These are phyloP conservation scores for Taphrina deformans DNA, from an alignment of 1,139 yeast species.

Conservation along the genomic window DNA sequence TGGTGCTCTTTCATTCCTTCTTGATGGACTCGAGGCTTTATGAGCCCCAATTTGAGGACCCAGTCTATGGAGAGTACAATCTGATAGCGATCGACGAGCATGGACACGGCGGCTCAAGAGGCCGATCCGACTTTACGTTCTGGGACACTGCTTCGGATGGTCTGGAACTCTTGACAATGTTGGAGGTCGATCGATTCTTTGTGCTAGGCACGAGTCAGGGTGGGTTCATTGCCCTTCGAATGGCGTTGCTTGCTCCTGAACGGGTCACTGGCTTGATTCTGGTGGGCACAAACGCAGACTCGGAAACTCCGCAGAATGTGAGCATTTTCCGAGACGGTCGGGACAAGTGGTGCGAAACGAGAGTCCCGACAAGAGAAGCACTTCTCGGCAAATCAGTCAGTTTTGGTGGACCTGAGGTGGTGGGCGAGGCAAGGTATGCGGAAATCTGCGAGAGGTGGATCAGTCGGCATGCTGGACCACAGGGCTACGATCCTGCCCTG, in stretches of 20 bases:
- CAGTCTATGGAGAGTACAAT: conserved; percentile 8
- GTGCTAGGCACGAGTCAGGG: conserved; percentile 30
- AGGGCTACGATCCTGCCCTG: conserved; percentile 13
- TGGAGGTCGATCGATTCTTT: background rate
- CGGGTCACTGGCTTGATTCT: conserved; percentile 7
- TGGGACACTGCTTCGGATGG: conserved; percentile 23
- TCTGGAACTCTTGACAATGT: background rate
- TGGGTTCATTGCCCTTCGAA: conserved; percentile 20
- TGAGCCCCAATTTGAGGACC: conserved; percentile 9
- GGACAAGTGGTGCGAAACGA: conserved; percentile 15
- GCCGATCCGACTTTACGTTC: conserved; percentile 1
- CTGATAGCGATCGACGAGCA: conserved; percentile 21
- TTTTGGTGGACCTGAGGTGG: conserved; percentile 19
- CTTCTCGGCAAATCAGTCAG: conserved; percentile 1
- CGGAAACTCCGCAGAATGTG: conserved; percentile 7
- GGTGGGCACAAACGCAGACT: conserved; percentile 18
- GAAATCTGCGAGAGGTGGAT: conserved; percentile 3
- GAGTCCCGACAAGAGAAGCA: conserved; percentile 1
- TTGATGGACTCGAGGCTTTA: conserved; percentile 19
- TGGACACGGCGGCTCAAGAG: conserved; percentile 17
- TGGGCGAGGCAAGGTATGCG: conserved; percentile 1
- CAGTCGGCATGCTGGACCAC: conserved; percentile 14
- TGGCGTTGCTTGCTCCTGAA: background rate
- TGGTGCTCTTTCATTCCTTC: conserved; percentile 21
- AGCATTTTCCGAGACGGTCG: background rate